Base-by-base conservation (phyloP, 352 stramenopile species). In the Pythium aquatile region DNA sequence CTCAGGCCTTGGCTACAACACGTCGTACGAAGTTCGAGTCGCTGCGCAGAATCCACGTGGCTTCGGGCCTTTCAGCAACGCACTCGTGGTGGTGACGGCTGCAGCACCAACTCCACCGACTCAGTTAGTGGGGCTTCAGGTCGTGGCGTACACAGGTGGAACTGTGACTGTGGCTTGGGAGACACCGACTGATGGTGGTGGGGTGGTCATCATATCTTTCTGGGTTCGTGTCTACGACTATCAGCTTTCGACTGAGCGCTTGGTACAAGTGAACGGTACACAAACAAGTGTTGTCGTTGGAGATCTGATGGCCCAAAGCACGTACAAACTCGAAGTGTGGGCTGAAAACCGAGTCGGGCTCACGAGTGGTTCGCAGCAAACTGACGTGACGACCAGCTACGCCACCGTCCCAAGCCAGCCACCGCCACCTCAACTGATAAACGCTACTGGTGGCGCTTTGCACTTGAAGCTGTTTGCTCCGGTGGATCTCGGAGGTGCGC, bases 371-470 rank as follows among this genome's bases (percentile, higher is more conserved):
- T 6, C 40, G 26, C 26, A 5, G 0, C 62, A 13, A 44, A 29
- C 73, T 0, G 47, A 35, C 17, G 49, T 28, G 0, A 55, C 30
- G 11, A 87, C 79, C 28, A 14, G 35, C 24, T 13, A 4, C 9
- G 35, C 24, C 14, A 63, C 66, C 4, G 5, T 20, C 10, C 76
- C 80, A 10, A 42, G 39, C 3, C 65, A 52, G 28, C 68, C 76
- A 3, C 75, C 73, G 17, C 40, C 39, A 3, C 73, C 75, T 11
- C 7, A 52, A 5, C 57, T 87, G n/a, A 16, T 74, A 9, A 63
- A 63, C 0, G 73, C 80, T 7, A 87, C 76, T 5, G 80, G 80
- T 37, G 80, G 80, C 16, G 66, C 78, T 6, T 44, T 87, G 14
- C 54, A 76, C 51, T 47, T 89, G 9, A 53, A 61, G 8, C 39